Percentiles rank a stretch among this genome's conserved stretches.
Evolutionary conservation across 2,329 filamentous ascomycete genomes (phyloP).

Genomic region (Parafenestella ontariensis): DNA sequence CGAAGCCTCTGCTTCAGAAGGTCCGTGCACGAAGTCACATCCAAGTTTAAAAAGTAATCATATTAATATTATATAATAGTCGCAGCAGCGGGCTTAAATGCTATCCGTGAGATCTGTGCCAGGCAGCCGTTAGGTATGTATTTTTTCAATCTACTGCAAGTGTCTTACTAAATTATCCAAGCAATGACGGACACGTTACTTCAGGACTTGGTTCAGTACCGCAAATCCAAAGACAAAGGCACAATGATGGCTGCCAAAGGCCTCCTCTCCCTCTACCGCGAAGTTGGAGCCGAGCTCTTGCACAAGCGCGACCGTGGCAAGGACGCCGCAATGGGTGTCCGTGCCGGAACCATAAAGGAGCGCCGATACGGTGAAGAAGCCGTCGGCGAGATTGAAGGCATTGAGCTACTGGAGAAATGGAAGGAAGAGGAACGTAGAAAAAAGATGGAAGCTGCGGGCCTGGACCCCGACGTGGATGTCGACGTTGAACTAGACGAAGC

Average conservation of each 20-base stretch:
- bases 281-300: constrained; percentile 87
- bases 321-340: constrained; percentile 83
- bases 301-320: constrained; percentile 91
- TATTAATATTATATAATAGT: too few species aligned
- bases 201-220: constrained; percentile 93
- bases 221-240: constrained; percentile 97
- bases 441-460: constrained; percentile 72
- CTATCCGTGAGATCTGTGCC: constrained; percentile 91
- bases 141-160: too few species aligned
- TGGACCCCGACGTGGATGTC: constrained; percentile 66
- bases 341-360: constrained; percentile 75
- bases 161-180: too few species aligned
- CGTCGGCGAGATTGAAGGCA: constrained; percentile 84
- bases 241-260: constrained; percentile 99
- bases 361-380: constrained; percentile 84
- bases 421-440: constrained; percentile 86
- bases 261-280: constrained; percentile 86
- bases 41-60: too few species aligned
- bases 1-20: constrained; percentile 87
- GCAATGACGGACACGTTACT: constrained; percentile 96
- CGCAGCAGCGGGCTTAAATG: constrained; percentile 88
- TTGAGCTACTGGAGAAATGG: constrained; percentile 90
- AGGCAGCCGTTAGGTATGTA: constrained; percentile 92
- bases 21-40: too few species aligned
- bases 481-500: constrained; percentile 68